Evolutionary conservation across 768 basidiomycete species (phyloP).

Genomic region (Termitomyces sp.): DNA sequence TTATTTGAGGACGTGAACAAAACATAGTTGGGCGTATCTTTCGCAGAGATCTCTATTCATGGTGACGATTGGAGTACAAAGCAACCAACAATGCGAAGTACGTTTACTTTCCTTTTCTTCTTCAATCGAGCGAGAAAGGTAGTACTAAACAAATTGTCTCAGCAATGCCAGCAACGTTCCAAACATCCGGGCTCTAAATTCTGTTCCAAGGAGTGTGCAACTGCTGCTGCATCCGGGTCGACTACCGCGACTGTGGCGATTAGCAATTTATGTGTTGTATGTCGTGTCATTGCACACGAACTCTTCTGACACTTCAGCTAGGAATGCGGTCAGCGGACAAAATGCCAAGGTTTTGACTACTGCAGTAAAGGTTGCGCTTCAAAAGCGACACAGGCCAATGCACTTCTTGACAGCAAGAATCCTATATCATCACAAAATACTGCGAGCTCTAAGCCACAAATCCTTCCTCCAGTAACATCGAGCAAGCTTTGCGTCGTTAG

Average conservation of each 20-base stretch:
- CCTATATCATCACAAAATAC: neutral
- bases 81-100: neutral
- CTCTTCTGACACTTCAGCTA: neutral
- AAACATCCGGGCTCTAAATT: neutral
- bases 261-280: neutral
- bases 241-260: neutral
- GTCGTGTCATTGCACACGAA: neutral
- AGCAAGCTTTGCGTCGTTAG: neutral
- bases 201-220: neutral
- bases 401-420: neutral
- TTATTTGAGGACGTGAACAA: neutral
- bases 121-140: neutral
- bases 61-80: neutral
- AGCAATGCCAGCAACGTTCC: constrained; percentile 50
- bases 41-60: neutral
- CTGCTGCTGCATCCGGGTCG: neutral
- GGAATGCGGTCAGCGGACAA: constrained; percentile 26
- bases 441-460: neutral
- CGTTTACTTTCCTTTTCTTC: neutral
- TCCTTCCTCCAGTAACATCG: neutral
- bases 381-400: neutral
- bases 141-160: neutral
- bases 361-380: constrained; percentile 19
- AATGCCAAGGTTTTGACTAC: constrained; percentile 51
- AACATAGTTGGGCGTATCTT: neutral